Percentiles rank a stretch among this genome's conserved stretches.
Evolutionary conservation across 208 protist species (phyloP).

Genomic region (Leishmania amazonensis): DNA sequence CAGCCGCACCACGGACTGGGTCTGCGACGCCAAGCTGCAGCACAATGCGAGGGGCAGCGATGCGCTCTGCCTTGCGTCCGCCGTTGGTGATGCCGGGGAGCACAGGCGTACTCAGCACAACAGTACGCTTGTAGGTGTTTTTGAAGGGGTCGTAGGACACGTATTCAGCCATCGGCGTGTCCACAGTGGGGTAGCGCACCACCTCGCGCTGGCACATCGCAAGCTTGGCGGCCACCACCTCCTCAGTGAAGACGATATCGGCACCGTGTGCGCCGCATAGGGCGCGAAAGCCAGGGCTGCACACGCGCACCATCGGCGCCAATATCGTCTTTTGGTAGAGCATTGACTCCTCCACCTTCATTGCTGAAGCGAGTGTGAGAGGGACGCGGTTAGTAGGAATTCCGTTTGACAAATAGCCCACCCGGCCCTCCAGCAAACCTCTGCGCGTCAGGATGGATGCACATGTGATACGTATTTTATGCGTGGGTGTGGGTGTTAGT

Average conservation of each 20-base stretch:
- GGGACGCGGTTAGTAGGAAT: background rate
- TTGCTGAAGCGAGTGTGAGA: background rate
- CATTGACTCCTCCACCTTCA: conserved; percentile 9
- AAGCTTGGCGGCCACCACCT: conserved; percentile 96
- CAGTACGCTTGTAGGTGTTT: conserved; percentile 63
- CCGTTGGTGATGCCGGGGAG: background rate
- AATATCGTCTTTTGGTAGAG: conserved; percentile 86
- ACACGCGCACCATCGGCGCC: conserved; percentile 96
- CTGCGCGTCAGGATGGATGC: background rate
- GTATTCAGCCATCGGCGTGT: conserved; percentile 78
- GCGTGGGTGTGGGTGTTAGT: background rate
- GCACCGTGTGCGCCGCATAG: conserved; percentile 92
- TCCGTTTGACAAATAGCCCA: background rate
- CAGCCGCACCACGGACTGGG: conserved; percentile 68
- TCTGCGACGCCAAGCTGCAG: conserved; percentile 94
- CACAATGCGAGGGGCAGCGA: conserved; percentile 56
- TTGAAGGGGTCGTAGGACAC: conserved; percentile 84
- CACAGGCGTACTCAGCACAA: conserved; percentile 46
- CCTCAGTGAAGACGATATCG: conserved; percentile 97
- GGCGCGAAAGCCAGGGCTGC: conserved; percentile 92
- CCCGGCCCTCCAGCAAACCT: background rate
- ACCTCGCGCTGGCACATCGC: conserved; percentile 59
- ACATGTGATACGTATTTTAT: background rate
- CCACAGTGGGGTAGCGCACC: conserved; percentile 48
- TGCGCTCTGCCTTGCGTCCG: background rate